A percentile compares a stretch with the other conserved stretches of the same genome.
Conservation (phyloP, 176 grass and related monocot species). For the Cymbopogon citratus region DNA sequence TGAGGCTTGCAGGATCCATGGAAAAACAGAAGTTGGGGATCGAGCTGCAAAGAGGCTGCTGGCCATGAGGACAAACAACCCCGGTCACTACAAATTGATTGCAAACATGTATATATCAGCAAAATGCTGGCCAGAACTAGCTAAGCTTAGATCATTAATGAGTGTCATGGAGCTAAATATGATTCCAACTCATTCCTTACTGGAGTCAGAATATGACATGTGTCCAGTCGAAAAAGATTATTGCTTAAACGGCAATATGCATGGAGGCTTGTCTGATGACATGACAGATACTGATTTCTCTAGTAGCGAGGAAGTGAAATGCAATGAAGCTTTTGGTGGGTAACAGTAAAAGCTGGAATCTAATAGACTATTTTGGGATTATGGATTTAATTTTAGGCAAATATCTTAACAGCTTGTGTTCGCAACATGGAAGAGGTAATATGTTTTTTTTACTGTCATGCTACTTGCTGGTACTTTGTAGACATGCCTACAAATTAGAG, state of each 20-base stretch:
- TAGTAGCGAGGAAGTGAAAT: conserved; percentile 44
- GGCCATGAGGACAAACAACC: conserved; percentile 48
- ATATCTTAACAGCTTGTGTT: background rate
- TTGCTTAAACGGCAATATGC: background rate
- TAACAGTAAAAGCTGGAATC: conserved; percentile 3
- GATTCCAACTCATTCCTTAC: conserved; percentile 43
- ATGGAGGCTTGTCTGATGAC: conserved; percentile 6
- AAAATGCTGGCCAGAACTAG: conserved; percentile 54
- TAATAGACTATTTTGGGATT: background rate
- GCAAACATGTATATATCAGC: conserved; percentile 55
- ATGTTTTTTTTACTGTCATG: no score
- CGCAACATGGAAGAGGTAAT: background rate
- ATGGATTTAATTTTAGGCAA: conserved; percentile 1
- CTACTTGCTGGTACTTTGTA: background rate
- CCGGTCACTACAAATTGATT: conserved; percentile 54
- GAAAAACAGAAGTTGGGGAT: conserved; percentile 46
- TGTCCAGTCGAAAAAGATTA: conserved; percentile 6
- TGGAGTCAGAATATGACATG: conserved; percentile 25
- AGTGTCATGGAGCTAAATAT: conserved; percentile 40
- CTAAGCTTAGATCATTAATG: conserved; percentile 54
- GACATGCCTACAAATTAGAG: background rate
- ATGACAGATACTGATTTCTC: conserved; percentile 37
- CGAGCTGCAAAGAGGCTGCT: conserved; percentile 58
- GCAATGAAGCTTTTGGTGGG: conserved; percentile 35
- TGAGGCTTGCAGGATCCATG: conserved; percentile 48